These are phyloP conservation scores for Candida oleophila DNA, from an alignment of 805 yeast species.

Conservation along the genomic window DNA sequence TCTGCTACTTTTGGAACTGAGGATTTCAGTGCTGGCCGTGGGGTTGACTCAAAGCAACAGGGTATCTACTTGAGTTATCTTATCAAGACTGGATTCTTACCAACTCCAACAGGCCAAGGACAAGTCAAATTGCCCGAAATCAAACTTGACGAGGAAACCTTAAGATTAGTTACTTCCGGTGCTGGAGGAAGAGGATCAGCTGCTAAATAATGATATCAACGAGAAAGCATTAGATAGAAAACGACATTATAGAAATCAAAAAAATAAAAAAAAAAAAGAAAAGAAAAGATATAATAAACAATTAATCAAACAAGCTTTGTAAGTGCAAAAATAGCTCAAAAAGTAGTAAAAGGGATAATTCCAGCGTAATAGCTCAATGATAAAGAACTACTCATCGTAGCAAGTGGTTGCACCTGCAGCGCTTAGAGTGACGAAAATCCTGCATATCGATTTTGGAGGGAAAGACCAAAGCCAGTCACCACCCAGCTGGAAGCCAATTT, in stretches of 20 bases:
- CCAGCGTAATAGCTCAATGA: too few species aligned
- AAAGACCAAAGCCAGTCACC: too few species aligned
- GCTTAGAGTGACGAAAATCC: too few species aligned
- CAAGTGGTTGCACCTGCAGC: too few species aligned
- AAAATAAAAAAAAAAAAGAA: neutral
- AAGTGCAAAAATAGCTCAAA: too few species aligned
- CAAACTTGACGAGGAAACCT: slow-evolving; percentile 53
- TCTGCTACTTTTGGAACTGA: slow-evolving; percentile 54
- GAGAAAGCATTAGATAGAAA: neutral
- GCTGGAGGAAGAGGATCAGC: slow-evolving; percentile 78
- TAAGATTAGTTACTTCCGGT: slow-evolving; percentile 56
- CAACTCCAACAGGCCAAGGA: slow-evolving; percentile 52
- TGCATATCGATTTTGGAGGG: too few species aligned
- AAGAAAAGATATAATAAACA: neutral
- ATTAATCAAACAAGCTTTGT: too few species aligned
- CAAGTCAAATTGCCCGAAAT: slow-evolving; percentile 52
- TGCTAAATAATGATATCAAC: slow-evolving; percentile 26
- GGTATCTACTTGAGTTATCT: slow-evolving; percentile 81
- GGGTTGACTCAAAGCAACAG: slow-evolving; percentile 65
- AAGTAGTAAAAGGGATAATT: too few species aligned
- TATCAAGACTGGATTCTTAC: slow-evolving; percentile 76
- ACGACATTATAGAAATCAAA: neutral
- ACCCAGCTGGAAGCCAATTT: too few species aligned
- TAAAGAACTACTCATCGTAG: too few species aligned
- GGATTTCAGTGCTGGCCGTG: slow-evolving; percentile 69